A percentile compares a stretch with the other conserved stretches of the same genome.
Conservation (phyloP, 108 stramenopile genomes). For the Asterionellopsis glacialis region DNA sequence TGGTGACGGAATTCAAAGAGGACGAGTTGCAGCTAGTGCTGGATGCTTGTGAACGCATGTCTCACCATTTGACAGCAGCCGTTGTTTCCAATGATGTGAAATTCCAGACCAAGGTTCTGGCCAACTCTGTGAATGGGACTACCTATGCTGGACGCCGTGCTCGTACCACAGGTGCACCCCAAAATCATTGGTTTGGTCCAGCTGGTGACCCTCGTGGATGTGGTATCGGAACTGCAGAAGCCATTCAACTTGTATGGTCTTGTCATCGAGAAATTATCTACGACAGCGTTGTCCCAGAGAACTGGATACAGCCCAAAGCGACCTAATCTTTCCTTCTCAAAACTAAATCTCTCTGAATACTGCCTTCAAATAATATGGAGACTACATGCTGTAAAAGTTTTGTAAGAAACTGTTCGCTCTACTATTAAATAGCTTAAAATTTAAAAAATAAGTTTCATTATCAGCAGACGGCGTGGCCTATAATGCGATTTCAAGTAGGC, state of each 20-base stretch:
- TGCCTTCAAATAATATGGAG: too few relatives aligned
- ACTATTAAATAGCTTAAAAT: too few relatives aligned
- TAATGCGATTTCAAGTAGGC: too few relatives aligned
- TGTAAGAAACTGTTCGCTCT: too few relatives aligned
- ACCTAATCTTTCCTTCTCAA: constrained; percentile 15
- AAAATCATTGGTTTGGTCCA: constrained; percentile 99
- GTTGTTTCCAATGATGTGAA: constrained; percentile 91
- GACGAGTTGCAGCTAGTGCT: constrained; percentile 66
- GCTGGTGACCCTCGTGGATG: constrained; percentile 87
- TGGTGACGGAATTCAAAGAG: constrained; percentile 85
- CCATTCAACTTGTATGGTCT: constrained; percentile 95
- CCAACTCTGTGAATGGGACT: constrained; percentile 95
- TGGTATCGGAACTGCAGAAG: constrained; percentile 95
- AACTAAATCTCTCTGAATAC: too few relatives aligned
- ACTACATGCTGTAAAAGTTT: too few relatives aligned
- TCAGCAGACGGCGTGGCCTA: too few relatives aligned
- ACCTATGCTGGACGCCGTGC: constrained; percentile 96
- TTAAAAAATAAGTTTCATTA: too few relatives aligned
- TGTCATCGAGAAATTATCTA: constrained; percentile 96
- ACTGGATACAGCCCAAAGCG: constrained; percentile 58
- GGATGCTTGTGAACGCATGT: constrained; percentile 89
- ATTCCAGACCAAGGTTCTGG: constrained; percentile 83
- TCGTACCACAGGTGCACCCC: constrained; percentile 97
- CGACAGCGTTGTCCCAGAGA: constrained; percentile 68
- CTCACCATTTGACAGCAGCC: constrained; percentile 95